Base-by-base conservation (phyloP, 1,284 basidiomycete genomes). In the Cryptococcus deneoformans region DNA sequence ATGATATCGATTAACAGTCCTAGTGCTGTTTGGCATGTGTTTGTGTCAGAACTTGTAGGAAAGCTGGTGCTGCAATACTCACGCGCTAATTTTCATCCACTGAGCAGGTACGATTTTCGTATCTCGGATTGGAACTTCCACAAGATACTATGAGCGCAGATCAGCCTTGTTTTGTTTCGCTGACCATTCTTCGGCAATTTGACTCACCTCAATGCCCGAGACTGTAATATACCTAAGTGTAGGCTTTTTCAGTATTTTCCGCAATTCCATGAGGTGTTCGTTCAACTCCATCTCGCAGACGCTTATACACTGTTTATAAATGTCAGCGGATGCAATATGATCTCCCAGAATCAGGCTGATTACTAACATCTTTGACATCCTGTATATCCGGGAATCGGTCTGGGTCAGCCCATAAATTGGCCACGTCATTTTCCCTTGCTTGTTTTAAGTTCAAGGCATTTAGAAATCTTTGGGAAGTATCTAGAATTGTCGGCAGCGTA, bases 51-150 rank as follows among this genome's bases (percentile, higher is more conserved):
- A 24, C 44, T 45, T 29, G 16, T 42, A 37, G 5, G 20, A 2
- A 45, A 3, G 12, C 24, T 7, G 8, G 12, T 14, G 4, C 4
- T 16, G 8, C 56, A 50, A 11, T 8, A 58, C 72, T 60, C 66
- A 89, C 89, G 84, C 86, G 40, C 86, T 90, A 50, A 93, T 81
- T 42, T 89, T 80, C 48, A 85, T 79, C 93, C 94, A 99, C 56
- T 84, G 82, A 6, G 83, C 82, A 0, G 95, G 95, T 3, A 92
- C 85, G 9, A 82, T 82, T 61, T 84, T 83, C 11, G 86, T 85
- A 48, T 91, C 89, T 6, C 81, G 81, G 51, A 85, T 86, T 51
- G 86, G 86, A 14, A 96, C 80, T 74, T 93, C 89, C 11, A 94
- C 80, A 1, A 92, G 78, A 70, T 84, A 90, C 88, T 91, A 57